phyloP scores from a whole-genome alignment of 192 early-diverging fungal species.

The Rhizophagus prolifer region DNA sequence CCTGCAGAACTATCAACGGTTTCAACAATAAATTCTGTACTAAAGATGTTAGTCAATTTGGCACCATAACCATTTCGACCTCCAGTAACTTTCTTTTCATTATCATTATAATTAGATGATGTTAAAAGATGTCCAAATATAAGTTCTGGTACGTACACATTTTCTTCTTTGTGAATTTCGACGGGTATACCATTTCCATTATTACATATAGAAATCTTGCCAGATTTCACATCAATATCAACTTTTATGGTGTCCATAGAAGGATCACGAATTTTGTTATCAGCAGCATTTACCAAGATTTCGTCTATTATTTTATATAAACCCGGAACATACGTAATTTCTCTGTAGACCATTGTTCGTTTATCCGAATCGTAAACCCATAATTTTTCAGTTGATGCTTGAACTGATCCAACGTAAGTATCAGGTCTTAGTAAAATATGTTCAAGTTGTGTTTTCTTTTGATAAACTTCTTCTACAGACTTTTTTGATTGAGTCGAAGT shows the following conservation, averaged over 20 bases:
- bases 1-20: slow-evolving; percentile 71
- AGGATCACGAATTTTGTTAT: slow-evolving; percentile 87
- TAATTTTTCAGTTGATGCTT: slow-evolving; percentile 70
- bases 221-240: slow-evolving; percentile 75
- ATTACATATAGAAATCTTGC: slow-evolving; percentile 86
- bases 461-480: slow-evolving; percentile 85
- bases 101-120: slow-evolving; percentile 96
- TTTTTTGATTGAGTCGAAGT: slow-evolving; percentile 12
- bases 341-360: slow-evolving; percentile 60
- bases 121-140: slow-evolving; percentile 97
- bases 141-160: slow-evolving; percentile 92
- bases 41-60: slow-evolving; percentile 97
- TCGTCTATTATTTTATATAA: slow-evolving; percentile 99
- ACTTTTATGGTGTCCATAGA: slow-evolving; percentile 85
- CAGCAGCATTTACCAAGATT: slow-evolving; percentile 95
- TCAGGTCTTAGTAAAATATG: slow-evolving; percentile 95
- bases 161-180: slow-evolving; percentile 88
- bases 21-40: slow-evolving; percentile 90
- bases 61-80: slow-evolving; percentile 94
- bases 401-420: slow-evolving; percentile 94
- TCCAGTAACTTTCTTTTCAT: slow-evolving; percentile 92
- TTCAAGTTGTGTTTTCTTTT: slow-evolving; percentile 94
- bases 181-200: slow-evolving; percentile 96
- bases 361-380: slow-evolving; percentile 81
- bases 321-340: slow-evolving; percentile 80